Evolutionary conservation across 371 early-diverging fungal genomes (phyloP), one percentile per base, ranked within the genome.

Genomic region (Mucor sp.): DNA sequence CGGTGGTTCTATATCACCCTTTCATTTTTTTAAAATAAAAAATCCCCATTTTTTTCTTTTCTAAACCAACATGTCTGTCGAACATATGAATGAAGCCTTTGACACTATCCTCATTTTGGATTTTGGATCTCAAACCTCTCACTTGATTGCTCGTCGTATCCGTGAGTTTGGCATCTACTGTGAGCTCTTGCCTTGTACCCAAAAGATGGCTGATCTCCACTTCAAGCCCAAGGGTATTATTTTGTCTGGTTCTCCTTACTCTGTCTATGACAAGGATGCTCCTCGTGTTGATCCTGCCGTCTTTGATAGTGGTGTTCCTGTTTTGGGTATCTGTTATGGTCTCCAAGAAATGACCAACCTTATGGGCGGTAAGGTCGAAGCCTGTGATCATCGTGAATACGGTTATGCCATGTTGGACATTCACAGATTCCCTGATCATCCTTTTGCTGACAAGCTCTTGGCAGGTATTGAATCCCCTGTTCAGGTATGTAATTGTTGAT

Each of bases 281-380:
- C 99, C 99, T 25, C 96, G 95, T 72, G 94, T 97, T 15, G 97
- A 98, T 73, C 89, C 92, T 32, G 94, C 85, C 47, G 89, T 97
- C 53, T 97, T 95, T 84, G 88, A 89, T 58, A 85, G 94, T 32
- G 93, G 92, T 67, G 93, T 95, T 35, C 97, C 99, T 39, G 86
- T 97, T 28, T 89, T 98, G 57, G 99, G 99, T 79, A 97, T 98
- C 78, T 98, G 99, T 86, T 98, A 97, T 71, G 99, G 99, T 70
- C 89, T 98, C 67, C 97, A 94, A 84, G 97, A 97, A 85, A 92
- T 97, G 79, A 91, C 96, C 50, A 90, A 87, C 82, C 83, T 90
- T 71, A 87, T 90, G 78, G 95, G 95, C 60, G 96, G 97, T 68
- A 87, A 91, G 75, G 94, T 96, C 19, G 92, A 88, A 60, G 81